Evolutionary conservation across 805 yeast genomes (phyloP), one percentile per base, ranked within the genome.

Genomic region (Kluyveromyces dobzhanskii): DNA sequence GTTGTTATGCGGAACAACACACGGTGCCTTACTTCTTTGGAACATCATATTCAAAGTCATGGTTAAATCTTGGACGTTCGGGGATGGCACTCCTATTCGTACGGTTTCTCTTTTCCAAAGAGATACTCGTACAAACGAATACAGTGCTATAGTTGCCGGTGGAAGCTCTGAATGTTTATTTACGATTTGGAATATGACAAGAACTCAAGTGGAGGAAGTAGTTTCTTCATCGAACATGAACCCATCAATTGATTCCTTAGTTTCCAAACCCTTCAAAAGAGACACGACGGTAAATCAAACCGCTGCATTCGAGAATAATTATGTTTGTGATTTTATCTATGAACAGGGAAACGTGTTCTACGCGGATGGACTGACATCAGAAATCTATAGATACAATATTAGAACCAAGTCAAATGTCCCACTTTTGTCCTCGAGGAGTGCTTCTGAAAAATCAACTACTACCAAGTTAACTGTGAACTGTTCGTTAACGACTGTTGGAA

Each of bases 21-120:
- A 71, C 29, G 97, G 97, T 1, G 63, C 80, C 1, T 54, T 92
- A 23, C 78, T 77, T 45, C 59, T 90, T 12, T 87, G 95, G 94
- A 96, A 87, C 56, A 47, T 84, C 26, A 65, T 94, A 39, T 85
- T 86, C 55, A 68, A 68, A 26, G 42, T 81, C 0, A 62, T 72
- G 30, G 62, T 85, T 26, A 78, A 73, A 44, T 65, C 80, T 1
- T 82, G 86, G 77, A 70, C 71, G 8, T 69, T 85, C 32, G 71
- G 68, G 30, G 63, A 66, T 11, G 66, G 67, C 3, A 59, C 53
- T 17, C 73, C 80, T 1, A 76, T 86, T 7, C 62, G 64, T 8
- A 58, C 68, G 21, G 51, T 86, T 8, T 54, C 81, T 0, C 46
- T 57, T 4, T 58, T 57, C 8, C 65, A 56, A 38, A 58, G 57